Conservation (phyloP, 2,329 filamentous ascomycete genomes). For the Cercospora canescens region DNA sequence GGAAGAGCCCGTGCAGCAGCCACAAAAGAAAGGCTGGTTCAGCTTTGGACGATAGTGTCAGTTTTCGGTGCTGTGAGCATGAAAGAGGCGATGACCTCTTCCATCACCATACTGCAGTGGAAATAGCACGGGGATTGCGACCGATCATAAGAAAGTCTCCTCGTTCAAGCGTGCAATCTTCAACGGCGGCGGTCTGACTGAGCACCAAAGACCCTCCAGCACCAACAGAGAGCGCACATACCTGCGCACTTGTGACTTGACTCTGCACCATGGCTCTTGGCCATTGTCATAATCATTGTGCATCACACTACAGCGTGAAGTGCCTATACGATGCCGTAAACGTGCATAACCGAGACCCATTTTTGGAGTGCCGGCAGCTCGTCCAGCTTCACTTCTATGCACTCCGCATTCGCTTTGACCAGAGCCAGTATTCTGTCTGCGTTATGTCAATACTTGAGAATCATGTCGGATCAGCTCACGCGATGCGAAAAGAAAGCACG, state of each 20-base stretch:
- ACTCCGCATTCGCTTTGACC: neutral
- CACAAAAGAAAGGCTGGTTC: conserved; percentile 54
- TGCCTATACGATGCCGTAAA: neutral
- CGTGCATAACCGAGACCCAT: neutral
- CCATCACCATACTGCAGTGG: no score
- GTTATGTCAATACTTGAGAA: neutral
- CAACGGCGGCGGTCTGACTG: neutral
- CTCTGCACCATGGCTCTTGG: neutral
- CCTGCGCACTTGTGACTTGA: neutral
- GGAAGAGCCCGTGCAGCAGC: conserved; percentile 35
- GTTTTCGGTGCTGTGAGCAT: neutral
- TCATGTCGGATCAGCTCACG: neutral
- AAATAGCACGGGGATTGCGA: no score
- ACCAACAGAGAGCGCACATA: neutral
- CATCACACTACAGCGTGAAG: neutral
- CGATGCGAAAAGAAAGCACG: neutral
- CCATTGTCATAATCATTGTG: neutral
- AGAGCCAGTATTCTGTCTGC: neutral
- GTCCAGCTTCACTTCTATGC: neutral
- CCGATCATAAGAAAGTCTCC: no score
- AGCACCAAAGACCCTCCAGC: neutral
- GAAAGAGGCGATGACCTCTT: no score
- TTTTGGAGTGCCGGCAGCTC: neutral
- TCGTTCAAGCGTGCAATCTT: neutral
- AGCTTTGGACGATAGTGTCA: conserved; percentile 47